phyloP scores from a whole-genome alignment of 192 early-diverging fungal genomes.

The Paraglomus brasilianum region DNA sequence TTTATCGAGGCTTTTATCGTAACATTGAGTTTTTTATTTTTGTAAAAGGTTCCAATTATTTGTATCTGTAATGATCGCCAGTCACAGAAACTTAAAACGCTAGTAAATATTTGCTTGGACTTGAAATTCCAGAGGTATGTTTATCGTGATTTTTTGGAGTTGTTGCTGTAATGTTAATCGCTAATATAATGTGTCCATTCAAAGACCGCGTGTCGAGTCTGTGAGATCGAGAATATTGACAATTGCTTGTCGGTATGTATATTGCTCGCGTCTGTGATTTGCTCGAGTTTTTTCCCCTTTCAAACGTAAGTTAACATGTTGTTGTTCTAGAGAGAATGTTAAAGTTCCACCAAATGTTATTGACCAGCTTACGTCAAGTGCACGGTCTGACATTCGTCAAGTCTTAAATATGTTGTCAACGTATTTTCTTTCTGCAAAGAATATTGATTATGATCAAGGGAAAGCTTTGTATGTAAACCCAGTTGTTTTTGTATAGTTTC shows the following conservation, averaged over 20 bases:
- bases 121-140: slow-evolving; percentile 67
- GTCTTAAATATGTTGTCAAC: slow-evolving; percentile 92
- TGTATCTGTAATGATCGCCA: slow-evolving; percentile 98
- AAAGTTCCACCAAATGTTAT: slow-evolving; percentile 75
- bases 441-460: slow-evolving; percentile 80
- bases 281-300: background rate
- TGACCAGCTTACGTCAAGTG: slow-evolving; percentile 73
- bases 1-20: background rate
- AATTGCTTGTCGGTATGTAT: slow-evolving; percentile 64
- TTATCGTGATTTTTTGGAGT: background rate
- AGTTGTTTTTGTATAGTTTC: no score
- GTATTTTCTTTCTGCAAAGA: slow-evolving; percentile 67
- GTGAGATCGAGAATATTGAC: slow-evolving; percentile 71
- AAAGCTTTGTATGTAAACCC: slow-evolving; percentile 72
- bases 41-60: slow-evolving; percentile 82
- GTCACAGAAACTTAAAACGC: slow-evolving; percentile 78
- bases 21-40: background rate
- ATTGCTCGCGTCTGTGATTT: background rate
- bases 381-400: slow-evolving; percentile 93
- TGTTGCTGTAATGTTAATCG: slow-evolving; percentile 27
- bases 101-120: slow-evolving; percentile 84
- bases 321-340: slow-evolving; percentile 64
- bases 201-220: slow-evolving; percentile 66
- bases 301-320: no score
- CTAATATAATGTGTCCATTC: slow-evolving; percentile 13